Conservation (phyloP, 768 basidiomycete species). For the Lentinula lateritia region DNA sequence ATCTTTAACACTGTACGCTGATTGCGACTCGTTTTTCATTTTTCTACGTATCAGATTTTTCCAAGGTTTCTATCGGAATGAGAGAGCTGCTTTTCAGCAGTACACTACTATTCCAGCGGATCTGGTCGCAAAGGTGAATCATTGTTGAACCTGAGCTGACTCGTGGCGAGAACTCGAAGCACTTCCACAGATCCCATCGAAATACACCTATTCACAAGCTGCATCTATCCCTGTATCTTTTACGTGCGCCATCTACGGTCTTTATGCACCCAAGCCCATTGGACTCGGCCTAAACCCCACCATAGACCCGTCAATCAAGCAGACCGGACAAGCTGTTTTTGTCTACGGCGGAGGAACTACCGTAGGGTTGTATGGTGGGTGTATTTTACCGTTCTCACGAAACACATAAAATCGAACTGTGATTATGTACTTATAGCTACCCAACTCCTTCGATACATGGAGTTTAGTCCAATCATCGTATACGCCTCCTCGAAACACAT, state of each 20-base stretch:
- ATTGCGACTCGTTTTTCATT: too few relatives aligned
- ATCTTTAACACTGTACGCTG: too few relatives aligned
- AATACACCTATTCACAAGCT: slow-evolving; percentile 17
- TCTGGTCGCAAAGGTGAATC: slow-evolving; percentile 11
- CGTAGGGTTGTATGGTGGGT: slow-evolving; percentile 42
- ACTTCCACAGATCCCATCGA: slow-evolving; percentile 13
- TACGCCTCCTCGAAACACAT: slow-evolving; percentile 20
- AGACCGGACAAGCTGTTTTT: slow-evolving; percentile 37
- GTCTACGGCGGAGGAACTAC: slow-evolving; percentile 44
- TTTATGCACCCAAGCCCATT: slow-evolving; percentile 19
- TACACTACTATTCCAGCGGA: slow-evolving; percentile 16
- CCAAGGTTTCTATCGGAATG: slow-evolving; percentile 9
- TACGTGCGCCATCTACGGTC: slow-evolving; percentile 18
- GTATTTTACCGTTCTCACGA: neutral
- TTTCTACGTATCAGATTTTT: slow-evolving; percentile 1
- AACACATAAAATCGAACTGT: neutral
- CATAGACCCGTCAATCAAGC: slow-evolving; percentile 31
- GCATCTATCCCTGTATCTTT: slow-evolving; percentile 19
- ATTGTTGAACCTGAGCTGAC: neutral
- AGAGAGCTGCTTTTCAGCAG: slow-evolving; percentile 16
- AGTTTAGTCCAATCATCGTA: slow-evolving; percentile 22
- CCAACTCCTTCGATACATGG: slow-evolving; percentile 21
- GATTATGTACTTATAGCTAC: slow-evolving; percentile 6
- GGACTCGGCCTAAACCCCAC: slow-evolving; percentile 37
- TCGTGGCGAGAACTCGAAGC: too few relatives aligned